Evolutionary conservation across 768 basidiomycete species (phyloP), one percentile per base, ranked within the genome.

Genomic region (Trametes meyenii): DNA sequence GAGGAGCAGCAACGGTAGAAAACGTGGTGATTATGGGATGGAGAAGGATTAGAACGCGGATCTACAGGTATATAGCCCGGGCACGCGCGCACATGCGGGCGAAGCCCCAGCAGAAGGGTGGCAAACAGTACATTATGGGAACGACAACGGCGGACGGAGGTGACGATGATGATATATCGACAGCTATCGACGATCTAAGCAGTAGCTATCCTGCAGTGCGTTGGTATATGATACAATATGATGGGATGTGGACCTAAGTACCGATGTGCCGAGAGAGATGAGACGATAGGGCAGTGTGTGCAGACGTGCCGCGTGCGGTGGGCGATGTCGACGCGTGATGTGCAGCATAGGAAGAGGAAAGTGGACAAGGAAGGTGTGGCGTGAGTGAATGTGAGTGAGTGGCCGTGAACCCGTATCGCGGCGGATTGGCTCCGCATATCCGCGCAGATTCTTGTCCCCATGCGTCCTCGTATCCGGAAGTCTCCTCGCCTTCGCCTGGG

Each of bases 181-280:
- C 50, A 58, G 57, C 57, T 42, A 58, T 58, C 49, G 57, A 58
- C 48, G 57, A 29, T 58, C 57, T 58, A 58, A 35, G 55, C 8
- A 40, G 55, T 17, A n/a, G 35, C 29, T 38, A 39, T 23, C 55
- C 55, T 57, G 55, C 45, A 40, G 23, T 49, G 55, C 19, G 50
- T 6, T 50, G 48, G 48, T 33, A 50, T 50, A 50, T 33, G 14
- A 19, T 50, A 50, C 48, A 50, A 17, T 40, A n/a, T 50, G 48
- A 50, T 50, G 48, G 33, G 29, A 33, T 33, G 35, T 35, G 48
- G 48, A 17, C 26, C 16, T 35, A 19, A 16, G 14, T 33, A 50
- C 29, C 48, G 29, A 29, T 50, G 48, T 23, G 36, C 35, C 35
- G 48, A 35, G 46, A 26, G 23, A 50, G 19, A 38, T 51, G 36